Evolutionary conservation across 192 early-diverging fungal genomes (phyloP), one percentile per base, ranked within the genome.

Genomic region (Coemansia sp.): DNA sequence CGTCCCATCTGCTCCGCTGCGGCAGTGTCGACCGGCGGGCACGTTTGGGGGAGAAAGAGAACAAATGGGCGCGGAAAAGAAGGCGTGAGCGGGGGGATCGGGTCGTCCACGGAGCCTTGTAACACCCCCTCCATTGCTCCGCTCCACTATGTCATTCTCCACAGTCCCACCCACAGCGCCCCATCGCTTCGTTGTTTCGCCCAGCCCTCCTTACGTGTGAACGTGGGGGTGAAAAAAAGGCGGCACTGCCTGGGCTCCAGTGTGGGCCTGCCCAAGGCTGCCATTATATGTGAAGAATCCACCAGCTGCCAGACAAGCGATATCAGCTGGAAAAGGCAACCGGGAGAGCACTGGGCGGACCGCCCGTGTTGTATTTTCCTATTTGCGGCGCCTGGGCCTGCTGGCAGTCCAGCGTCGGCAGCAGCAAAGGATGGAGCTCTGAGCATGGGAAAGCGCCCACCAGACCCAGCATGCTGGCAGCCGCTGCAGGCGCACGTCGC

Each of bases 381-480:
- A 13, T 53, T 53, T 53, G 51, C 26, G 51, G 42, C 42, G 42
- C 18, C 16, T 45, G 13, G 39, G 39, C 16, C 39, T 42, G 39
- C 39, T 42, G 39, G 39, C 42, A 45, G 31, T 31, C 31, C 31
- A 31, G 31, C 31, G 31, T 31, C 31, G 31, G 7, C 42, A 45
- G 5, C 42, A 45, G 16, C 42, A 31, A 28, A 53, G 21, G 10
- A 26, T 16, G 51, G 51, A 53, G 51, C 51, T 53, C 13, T 53
- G 51, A 31, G 51, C 51, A 53, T 53, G 51, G 51, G 51, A 53
- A 53, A n/a, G 16, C 42, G 26, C 24, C 11, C 51, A 53, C 51
- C 51, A 53, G 51, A 53, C 24, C 51, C 51, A 53, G 51, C 51
- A 53, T 53, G 51, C 51, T 51, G 48, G 48, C 48, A 51, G 48